Base-by-base conservation (phyloP, 305 asterid species). In the Solanum chacoense region DNA sequence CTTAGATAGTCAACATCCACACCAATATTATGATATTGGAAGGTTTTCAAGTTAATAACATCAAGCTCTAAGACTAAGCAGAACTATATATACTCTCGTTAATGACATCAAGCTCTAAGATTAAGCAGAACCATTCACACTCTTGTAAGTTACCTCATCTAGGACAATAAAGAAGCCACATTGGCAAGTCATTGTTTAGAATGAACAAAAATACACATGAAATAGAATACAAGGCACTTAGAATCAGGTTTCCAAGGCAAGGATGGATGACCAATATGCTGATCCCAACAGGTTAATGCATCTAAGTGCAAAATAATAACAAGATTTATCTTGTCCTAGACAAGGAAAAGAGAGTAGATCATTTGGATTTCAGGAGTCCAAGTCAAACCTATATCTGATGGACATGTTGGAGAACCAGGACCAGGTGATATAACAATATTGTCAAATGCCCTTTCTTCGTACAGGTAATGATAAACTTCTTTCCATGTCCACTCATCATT, bases 391-490 rank as follows among this genome's bases (percentile, higher is more conserved):
- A 97, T 93, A 93, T 97, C 99, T 85, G 95, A 92, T 72, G 96
- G 93, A 91, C 98, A 94, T 32, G 96, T 84, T 13, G 99, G 99
- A 89, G 99, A 95, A 87, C 99, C 99, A 40, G 99, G 99, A 89
- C 99, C 99, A 74, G 99, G 99, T 91, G 99, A 97, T 92, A 97
- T 94, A 89, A 97, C 98, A 85, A 97, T 94, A 92, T 97, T 97
- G 91, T 97, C 99, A 84, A 97, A 96, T 74, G 95, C 97, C 92
- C 90, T 97, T 85, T 92, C 96, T 89, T 94, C 98, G 90, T 96
- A 96, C 85, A 97, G 86, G 89, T 93, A 94, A 88, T 93, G 93
- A 89, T 90, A 94, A 36, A 93, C 88, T 55, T 95, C 98, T 89
- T 95, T 92, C 99, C 99, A 97, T 20, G 99, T 93, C 98, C 96